These are phyloP conservation scores for Leccinum rimulosum DNA, from an alignment of 768 basidiomycete genomes.

Conservation along the genomic window DNA sequence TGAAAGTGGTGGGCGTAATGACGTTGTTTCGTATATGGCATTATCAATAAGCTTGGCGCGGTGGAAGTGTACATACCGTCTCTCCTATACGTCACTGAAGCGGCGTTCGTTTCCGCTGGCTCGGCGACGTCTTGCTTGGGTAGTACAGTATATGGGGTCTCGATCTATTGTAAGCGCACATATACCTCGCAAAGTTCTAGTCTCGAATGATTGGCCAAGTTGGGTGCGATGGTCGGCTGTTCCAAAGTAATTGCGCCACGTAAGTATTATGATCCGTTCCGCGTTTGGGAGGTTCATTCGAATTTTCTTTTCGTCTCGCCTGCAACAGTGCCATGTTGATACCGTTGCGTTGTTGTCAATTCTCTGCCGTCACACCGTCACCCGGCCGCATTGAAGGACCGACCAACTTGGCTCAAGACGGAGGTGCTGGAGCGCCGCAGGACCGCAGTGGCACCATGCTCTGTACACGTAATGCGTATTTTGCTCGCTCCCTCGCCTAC, in stretches of 20 bases:
- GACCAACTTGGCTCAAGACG: not conserved
- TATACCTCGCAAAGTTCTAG: not conserved
- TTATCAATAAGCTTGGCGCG: not conserved
- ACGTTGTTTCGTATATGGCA: not conserved
- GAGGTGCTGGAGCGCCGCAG: not conserved
- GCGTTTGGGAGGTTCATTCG: not conserved
- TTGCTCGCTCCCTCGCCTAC: not conserved
- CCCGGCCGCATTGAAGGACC: not conserved
- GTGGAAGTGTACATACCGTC: not conserved
- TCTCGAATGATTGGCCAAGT: not conserved
- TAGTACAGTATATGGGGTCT: not conserved
- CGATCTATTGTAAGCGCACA: not conserved
- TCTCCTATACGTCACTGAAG: not conserved
- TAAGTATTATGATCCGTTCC: not conserved
- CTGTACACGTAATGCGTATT: not conserved
- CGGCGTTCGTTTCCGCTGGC: not conserved
- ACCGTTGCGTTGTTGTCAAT: not conserved
- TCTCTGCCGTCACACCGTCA: not conserved
- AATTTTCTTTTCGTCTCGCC: not conserved
- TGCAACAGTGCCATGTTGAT: not conserved
- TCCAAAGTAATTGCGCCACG: not conserved
- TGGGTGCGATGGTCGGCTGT: not conserved
- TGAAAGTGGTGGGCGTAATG: not conserved
- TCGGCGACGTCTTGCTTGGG: not conserved
- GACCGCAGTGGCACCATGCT: not conserved